Conservation (phyloP, 2,329 filamentous ascomycete genomes). For the Teratosphaeriaceae sp. region DNA sequence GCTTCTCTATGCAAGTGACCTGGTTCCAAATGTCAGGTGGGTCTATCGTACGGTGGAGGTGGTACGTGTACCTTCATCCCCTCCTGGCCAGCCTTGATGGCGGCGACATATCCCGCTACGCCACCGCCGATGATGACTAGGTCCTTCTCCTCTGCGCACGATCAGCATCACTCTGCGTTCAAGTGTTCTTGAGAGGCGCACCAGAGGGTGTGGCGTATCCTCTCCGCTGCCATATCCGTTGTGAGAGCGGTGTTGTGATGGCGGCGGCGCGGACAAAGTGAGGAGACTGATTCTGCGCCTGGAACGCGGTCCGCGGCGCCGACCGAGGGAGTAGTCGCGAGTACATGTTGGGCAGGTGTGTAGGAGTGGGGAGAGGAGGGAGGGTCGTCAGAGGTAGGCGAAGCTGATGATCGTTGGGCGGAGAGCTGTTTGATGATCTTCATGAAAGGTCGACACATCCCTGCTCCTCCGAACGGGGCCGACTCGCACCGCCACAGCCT, state of each 20-base stretch:
- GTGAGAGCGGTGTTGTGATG: slow-evolving; percentile 42
- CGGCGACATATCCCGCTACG: slow-evolving; percentile 96
- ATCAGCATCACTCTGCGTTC: slow-evolving; percentile 24
- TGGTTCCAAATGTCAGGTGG: slow-evolving; percentile 32
- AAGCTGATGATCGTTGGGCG: too few relatives aligned
- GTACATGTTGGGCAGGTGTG: slow-evolving; percentile 8
- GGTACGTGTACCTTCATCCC: slow-evolving; percentile 72
- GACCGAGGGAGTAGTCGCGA: slow-evolving; percentile 12
- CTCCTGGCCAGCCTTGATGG: slow-evolving; percentile 97
- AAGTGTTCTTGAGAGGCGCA: slow-evolving; percentile 19
- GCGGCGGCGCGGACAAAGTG: slow-evolving; percentile 21
- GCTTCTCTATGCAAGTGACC: slow-evolving; percentile 98
- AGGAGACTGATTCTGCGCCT: slow-evolving; percentile 11
- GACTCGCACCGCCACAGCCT: too few relatives aligned
- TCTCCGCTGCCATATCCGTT: slow-evolving; percentile 48
- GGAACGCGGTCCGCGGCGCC: slow-evolving; percentile 11
- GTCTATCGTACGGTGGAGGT: not conserved
- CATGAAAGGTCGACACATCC: too few relatives aligned
- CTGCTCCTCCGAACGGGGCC: too few relatives aligned
- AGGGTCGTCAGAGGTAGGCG: too few relatives aligned
- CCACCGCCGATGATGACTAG: slow-evolving; percentile 96
- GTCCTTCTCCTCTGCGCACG: slow-evolving; percentile 75
- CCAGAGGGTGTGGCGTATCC: slow-evolving; percentile 50
- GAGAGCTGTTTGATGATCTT: too few relatives aligned
- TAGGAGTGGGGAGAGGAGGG: not conserved